Evolutionary conservation across 2,329 filamentous ascomycete genomes (phyloP), one percentile per base, ranked within the genome.

Genomic region (Pseudogymnoascus sp.): DNA sequence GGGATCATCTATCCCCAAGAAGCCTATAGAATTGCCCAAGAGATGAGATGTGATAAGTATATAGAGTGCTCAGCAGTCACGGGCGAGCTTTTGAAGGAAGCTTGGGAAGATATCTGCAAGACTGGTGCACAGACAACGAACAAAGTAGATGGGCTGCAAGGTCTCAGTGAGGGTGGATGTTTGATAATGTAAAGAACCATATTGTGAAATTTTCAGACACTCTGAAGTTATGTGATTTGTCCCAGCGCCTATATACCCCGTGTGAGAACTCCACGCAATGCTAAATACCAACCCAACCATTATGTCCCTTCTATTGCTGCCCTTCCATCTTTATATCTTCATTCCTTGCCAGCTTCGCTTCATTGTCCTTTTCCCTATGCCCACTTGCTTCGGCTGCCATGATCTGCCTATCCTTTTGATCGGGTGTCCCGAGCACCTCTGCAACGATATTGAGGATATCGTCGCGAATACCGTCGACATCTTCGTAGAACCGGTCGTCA

Each of bases 51-150:
- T 57, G 85, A 87, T 72, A 82, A 81, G 66, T 87, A 87, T 68
- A 80, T 86, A 71, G 85, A 87, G 69, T 87, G 84, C 73, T 86
- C 83, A 1, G 83, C 84, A 5, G 74, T 81, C 59, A 85, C 83
- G 3, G 84, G 84, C 14, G 83, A 86, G 74, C 76, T 87, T 62
- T 71, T 86, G 51, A 76, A 78, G 67, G 75, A 82, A 68, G 81
- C 80, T 4, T 84, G 86, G 69, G 82, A 86, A 70, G 84, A 87
- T 71, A 79, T 87, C 18, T 86, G 82, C 72, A 78, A 74, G 59
- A 84, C 83, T 29, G 84, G 83, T 1, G 75, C 80, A 62, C 74
- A 78, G 68, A 81, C 80, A 29, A 77, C 74, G 11, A 78, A 77
- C 18, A 74, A 72, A 8, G 72, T 71, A 6, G 70, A 69, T 21